Evolutionary conservation across 805 yeast species (phyloP).

Genomic region (Lipomyces orientalis): DNA sequence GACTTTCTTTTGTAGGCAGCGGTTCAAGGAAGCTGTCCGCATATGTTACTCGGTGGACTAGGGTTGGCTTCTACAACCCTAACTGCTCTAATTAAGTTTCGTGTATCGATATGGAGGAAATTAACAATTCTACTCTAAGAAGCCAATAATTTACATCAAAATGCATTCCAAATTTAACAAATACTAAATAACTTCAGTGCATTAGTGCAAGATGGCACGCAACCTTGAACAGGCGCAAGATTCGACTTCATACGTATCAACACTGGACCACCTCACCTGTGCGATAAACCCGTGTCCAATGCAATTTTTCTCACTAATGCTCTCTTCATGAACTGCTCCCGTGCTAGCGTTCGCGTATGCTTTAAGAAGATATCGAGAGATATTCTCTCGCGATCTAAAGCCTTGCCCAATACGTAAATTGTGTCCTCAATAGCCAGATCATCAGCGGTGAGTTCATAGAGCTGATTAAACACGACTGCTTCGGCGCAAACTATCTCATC

Average conservation of each 20-base stretch:
- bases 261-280: background rate
- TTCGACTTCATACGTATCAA: background rate
- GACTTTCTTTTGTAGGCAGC: too few relatives aligned
- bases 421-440: slow-evolving; percentile 77
- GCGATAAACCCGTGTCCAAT: slow-evolving; percentile 25
- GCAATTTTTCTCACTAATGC: slow-evolving; percentile 48
- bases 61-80: too few relatives aligned
- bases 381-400: slow-evolving; percentile 57
- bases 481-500: slow-evolving; percentile 58
- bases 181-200: background rate
- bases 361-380: slow-evolving; percentile 52
- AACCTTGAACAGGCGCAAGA: background rate
- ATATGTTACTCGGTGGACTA: too few relatives aligned
- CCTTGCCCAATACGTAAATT: slow-evolving; percentile 60
- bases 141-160: background rate
- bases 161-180: background rate
- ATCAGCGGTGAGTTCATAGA: slow-evolving; percentile 66
- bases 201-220: background rate
- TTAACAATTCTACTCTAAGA: background rate
- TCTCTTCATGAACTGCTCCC: slow-evolving; percentile 66
- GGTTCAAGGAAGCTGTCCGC: too few relatives aligned
- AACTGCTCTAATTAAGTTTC: too few relatives aligned
- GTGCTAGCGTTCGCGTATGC: slow-evolving; percentile 60
- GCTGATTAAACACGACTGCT: slow-evolving; percentile 61
- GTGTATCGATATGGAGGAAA: too few relatives aligned